These are phyloP conservation scores for Gracilaria gracilis DNA, from an alignment of 23 red algal genomes.

Conservation along the genomic window DNA sequence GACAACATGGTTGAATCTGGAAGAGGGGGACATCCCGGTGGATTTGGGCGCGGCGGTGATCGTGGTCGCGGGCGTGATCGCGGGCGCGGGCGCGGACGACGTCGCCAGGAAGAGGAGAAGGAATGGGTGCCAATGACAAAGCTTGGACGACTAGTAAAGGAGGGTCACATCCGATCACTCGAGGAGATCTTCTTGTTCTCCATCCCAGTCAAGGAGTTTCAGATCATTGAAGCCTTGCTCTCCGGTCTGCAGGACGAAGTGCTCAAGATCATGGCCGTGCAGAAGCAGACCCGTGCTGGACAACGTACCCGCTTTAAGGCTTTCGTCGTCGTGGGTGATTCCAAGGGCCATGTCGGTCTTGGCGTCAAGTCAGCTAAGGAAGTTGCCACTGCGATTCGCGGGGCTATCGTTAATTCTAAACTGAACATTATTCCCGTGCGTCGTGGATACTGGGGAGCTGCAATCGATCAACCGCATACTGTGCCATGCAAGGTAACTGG, in stretches of 20 bases:
- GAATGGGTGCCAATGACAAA: conserved; percentile 99
- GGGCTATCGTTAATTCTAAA: conserved; percentile 97
- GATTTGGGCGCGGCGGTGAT: conserved; percentile 80
- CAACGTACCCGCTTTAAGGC: conserved; percentile 99
- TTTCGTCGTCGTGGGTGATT: conserved; percentile 97
- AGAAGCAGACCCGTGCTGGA: conserved; percentile 99
- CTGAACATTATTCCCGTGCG: conserved; percentile 96
- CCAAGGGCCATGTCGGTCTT: conserved; percentile 95
- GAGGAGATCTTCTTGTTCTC: conserved; percentile 99
- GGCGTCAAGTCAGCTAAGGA: conserved; percentile 99
- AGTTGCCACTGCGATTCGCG: conserved; percentile 99
- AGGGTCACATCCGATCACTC: conserved; percentile 93
- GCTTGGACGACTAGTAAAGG: conserved; percentile 97
- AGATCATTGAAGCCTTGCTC: conserved; percentile 94
- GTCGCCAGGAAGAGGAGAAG: conserved; percentile 90
- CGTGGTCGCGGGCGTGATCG: conserved; percentile 85
- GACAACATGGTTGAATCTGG: conserved; percentile 68
- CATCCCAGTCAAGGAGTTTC: conserved; percentile 96
- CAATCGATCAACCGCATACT: conserved; percentile 95
- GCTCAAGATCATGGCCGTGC: conserved; percentile 99
- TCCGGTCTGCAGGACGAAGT: conserved; percentile 94
- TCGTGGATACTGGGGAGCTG: conserved; percentile 98
- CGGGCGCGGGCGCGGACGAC: conserved; percentile 76
- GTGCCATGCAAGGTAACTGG: conserved; percentile 99
- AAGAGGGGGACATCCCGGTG: conserved; percentile 82